phyloP scores from a whole-genome alignment of 129 eudicot species.

The Dittrichia graveolens region DNA sequence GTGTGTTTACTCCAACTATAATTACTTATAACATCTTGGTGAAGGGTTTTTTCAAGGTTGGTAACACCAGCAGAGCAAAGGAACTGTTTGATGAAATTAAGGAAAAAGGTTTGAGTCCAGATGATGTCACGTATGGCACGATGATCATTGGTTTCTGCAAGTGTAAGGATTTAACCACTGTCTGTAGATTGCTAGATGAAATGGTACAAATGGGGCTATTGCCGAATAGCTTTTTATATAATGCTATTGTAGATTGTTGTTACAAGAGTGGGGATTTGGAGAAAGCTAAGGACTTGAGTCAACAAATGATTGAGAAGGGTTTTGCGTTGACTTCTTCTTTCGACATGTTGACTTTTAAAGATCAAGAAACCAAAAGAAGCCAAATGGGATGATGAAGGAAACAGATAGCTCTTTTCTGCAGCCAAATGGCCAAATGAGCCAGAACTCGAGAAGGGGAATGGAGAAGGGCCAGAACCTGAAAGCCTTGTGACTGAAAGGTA shows the following conservation, averaged over 20 bases:
- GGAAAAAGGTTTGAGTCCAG: slow-evolving; percentile 29
- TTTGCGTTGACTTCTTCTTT: slow-evolving; percentile 9
- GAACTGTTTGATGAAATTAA: slow-evolving; percentile 32
- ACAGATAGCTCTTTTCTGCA: slow-evolving; percentile 15
- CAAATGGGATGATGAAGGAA: slow-evolving; percentile 26
- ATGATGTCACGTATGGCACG: slow-evolving; percentile 7
- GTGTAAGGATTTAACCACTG: slow-evolving; percentile 20
- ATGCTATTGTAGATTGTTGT: slow-evolving; percentile 22
- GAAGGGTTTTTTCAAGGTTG: slow-evolving; percentile 34
- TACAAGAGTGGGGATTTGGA: slow-evolving; percentile 32
- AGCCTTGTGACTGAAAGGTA: slow-evolving; percentile 24
- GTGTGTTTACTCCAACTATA: slow-evolving; percentile 18
- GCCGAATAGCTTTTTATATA: slow-evolving; percentile 6
- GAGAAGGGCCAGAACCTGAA: background rate
- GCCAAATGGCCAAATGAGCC: background rate
- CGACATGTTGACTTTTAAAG: slow-evolving; percentile 20
- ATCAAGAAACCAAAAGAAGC: slow-evolving; percentile 38
- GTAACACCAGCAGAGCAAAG: slow-evolving; percentile 29
- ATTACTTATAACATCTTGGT: slow-evolving; percentile 26
- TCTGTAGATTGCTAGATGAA: slow-evolving; percentile 35
- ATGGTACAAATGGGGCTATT: slow-evolving; percentile 24
- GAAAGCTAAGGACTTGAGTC: slow-evolving; percentile 33
- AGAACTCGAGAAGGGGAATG: background rate
- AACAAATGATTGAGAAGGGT: slow-evolving; percentile 32
- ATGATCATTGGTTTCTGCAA: slow-evolving; percentile 36